These are phyloP conservation scores for Inonotus hispidus DNA, from an alignment of 1,284 basidiomycete genomes.

Conservation along the genomic window DNA sequence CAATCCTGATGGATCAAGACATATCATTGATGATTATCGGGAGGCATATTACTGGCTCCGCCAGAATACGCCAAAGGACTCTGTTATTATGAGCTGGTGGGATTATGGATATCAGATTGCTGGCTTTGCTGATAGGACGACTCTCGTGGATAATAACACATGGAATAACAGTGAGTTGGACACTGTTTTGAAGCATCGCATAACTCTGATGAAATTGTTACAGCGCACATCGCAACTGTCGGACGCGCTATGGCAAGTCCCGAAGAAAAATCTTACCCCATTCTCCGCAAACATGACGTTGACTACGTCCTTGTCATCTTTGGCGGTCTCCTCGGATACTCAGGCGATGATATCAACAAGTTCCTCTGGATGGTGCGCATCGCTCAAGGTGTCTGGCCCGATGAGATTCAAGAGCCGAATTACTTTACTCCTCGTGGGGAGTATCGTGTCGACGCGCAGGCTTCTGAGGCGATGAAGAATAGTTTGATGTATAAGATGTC, in stretches of 20 bases:
- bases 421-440: conserved; percentile 96
- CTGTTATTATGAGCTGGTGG: conserved; percentile 99
- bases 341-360: conserved; percentile 99
- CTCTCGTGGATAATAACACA: conserved; percentile 98
- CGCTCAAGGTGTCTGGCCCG: conserved; percentile 97
- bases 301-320: conserved; percentile 98
- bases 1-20: conserved; percentile 80
- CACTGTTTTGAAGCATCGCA: neutral
- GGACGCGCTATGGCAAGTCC: conserved; percentile 95
- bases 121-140: conserved; percentile 97
- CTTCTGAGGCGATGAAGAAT: conserved; percentile 89
- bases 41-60: conserved; percentile 99
- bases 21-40: conserved; percentile 99
- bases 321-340: conserved; percentile 94
- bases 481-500: conserved; percentile 99
- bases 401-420: conserved; percentile 91
- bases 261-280: conserved; percentile 96
- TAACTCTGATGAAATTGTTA: conserved; percentile 3
- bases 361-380: conserved; percentile 99
- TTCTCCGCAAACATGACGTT: conserved; percentile 95
- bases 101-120: conserved; percentile 99
- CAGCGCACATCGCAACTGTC: conserved; percentile 93
- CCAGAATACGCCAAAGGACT: conserved; percentile 88
- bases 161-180: conserved; percentile 94
- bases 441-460: conserved; percentile 88